These are phyloP conservation scores for Wickerhamomyces alni DNA, from an alignment of 805 yeast species.

Conservation along the genomic window DNA sequence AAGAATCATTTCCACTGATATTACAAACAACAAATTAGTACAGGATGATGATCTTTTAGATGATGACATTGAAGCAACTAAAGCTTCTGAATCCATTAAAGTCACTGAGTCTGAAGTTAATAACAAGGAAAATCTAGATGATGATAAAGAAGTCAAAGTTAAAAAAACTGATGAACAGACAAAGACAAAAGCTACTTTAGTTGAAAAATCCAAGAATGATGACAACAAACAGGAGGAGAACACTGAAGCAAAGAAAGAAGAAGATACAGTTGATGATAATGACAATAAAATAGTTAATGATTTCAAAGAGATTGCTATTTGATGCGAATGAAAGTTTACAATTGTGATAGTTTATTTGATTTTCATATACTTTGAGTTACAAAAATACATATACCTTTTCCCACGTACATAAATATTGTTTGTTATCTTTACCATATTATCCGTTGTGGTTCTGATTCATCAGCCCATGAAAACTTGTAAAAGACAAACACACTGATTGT, in stretches of 20 bases:
- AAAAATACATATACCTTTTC: not conserved
- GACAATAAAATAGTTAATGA: constrained; percentile 7
- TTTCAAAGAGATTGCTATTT: constrained; percentile 19
- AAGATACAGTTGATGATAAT: constrained; percentile 7
- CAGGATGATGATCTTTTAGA: constrained; percentile 8
- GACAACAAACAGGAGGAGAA: not conserved
- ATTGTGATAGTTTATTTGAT: too few species aligned
- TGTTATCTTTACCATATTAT: constrained; percentile 71
- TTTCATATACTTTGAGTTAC: too few species aligned
- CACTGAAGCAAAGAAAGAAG: constrained; percentile 3
- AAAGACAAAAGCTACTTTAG: not conserved
- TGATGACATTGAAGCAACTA: constrained; percentile 3
- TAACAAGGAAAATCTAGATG: not conserved
- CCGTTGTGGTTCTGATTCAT: constrained; percentile 59
- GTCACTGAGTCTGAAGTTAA: not conserved
- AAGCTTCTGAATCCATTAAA: not conserved
- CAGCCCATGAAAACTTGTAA: constrained; percentile 63
- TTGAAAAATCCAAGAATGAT: constrained; percentile 1
- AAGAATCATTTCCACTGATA: constrained; percentile 18
- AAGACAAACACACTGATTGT: constrained; percentile 51
- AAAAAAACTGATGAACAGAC: constrained; percentile 4
- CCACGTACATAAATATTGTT: too few species aligned
- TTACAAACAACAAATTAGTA: constrained; percentile 11
- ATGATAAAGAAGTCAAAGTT: not conserved
- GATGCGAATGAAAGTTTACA: constrained; percentile 2